A percentile compares a stretch with the other conserved stretches of the same genome.
Conservation (phyloP, 257 asterid species). For the Leonotis leonurus region DNA sequence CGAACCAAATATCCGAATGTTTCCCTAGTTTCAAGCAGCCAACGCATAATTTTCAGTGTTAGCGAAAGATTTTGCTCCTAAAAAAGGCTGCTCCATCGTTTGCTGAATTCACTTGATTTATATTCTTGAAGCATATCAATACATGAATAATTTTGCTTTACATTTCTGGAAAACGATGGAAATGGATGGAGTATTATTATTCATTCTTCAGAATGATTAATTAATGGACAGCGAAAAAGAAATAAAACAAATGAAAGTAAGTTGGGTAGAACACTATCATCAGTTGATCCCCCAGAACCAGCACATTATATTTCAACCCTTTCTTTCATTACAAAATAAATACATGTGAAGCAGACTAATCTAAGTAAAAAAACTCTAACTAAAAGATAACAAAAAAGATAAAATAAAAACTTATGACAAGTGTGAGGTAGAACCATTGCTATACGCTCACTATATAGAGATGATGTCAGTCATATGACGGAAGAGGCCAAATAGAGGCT, state of each 20-base stretch:
- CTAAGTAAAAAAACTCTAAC: conserved; percentile 7
- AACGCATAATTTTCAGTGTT: too few relatives aligned
- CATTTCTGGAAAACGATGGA: too few relatives aligned
- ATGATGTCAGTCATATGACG: neutral
- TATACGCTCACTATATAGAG: conserved; percentile 19
- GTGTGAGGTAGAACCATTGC: neutral
- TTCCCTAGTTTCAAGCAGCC: too few relatives aligned
- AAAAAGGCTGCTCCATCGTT: too few relatives aligned
- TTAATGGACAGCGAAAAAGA: neutral
- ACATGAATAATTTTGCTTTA: too few relatives aligned
- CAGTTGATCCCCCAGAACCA: neutral
- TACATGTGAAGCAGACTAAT: conserved; percentile 21
- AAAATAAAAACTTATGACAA: neutral
- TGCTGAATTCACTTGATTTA: too few relatives aligned
- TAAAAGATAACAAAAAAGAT: neutral
- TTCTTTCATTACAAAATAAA: conserved; percentile 19
- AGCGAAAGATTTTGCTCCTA: too few relatives aligned
- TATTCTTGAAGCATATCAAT: too few relatives aligned
- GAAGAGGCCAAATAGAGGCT: conserved; percentile 4
- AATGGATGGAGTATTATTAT: too few relatives aligned
- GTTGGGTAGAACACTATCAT: neutral
- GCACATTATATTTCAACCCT: neutral
- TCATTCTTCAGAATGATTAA: neutral
- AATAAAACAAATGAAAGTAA: neutral
- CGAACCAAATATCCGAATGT: too few relatives aligned